Evolutionary conservation across 2,329 filamentous ascomycete genomes (phyloP).

Genomic region (Ceratocystis destructans): DNA sequence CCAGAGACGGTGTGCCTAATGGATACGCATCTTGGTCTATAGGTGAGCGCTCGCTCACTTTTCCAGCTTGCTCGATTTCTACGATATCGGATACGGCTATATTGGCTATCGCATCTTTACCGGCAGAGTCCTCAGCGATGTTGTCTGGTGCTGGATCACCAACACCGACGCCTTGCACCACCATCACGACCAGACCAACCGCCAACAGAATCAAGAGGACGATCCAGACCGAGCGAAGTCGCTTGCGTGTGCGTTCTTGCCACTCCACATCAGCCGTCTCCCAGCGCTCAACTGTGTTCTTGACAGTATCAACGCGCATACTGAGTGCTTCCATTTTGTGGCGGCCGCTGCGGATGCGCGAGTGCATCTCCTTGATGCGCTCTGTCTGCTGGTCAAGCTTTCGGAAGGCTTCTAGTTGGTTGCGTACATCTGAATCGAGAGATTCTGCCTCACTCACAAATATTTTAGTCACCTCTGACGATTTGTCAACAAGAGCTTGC

Average conservation of each 20-base stretch:
- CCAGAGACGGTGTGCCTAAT: background rate
- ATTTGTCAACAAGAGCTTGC: constrained; percentile 51
- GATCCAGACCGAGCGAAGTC: constrained; percentile 50
- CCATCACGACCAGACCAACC: constrained; percentile 33
- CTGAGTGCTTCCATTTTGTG: constrained; percentile 46
- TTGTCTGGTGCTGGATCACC: constrained; percentile 1
- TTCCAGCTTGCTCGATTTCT: background rate
- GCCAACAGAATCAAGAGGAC: constrained; percentile 39
- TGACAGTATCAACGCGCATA: constrained; percentile 49
- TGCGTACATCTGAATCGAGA: constrained; percentile 45
- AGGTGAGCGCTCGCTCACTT: background rate
- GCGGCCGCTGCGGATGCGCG: constrained; percentile 46
- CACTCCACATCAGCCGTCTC: constrained; percentile 53
- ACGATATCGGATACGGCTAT: background rate
- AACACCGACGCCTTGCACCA: constrained; percentile 11
- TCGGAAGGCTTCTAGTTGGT: constrained; percentile 46
- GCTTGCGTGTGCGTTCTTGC: constrained; percentile 51
- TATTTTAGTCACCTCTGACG: constrained; percentile 41
- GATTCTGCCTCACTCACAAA: constrained; percentile 48
- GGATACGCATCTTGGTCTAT: background rate
- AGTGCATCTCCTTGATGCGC: constrained; percentile 48
- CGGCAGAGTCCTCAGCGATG: background rate
- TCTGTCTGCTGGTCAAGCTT: constrained; percentile 52
- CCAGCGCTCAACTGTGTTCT: constrained; percentile 51
- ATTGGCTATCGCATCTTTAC: background rate